A percentile compares a stretch with the other conserved stretches of the same genome.
Conservation (phyloP, 2,329 filamentous ascomycete genomes). For the Cryoendolithus antarcticus region DNA sequence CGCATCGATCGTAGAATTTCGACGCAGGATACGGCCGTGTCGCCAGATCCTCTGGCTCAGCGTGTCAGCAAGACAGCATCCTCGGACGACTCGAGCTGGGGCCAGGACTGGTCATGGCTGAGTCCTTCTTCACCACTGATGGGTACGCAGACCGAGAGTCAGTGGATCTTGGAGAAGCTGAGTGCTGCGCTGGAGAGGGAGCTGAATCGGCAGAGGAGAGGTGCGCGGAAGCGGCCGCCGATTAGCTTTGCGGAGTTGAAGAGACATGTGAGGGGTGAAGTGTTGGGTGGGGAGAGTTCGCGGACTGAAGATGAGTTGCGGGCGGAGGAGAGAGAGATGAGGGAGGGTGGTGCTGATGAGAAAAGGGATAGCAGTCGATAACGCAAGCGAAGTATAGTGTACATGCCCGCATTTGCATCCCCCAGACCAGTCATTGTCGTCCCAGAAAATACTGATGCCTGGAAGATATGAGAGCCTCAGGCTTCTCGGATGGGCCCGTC, state of each 20-base stretch:
- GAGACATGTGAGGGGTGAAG: not conserved
- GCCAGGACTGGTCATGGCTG: slow-evolving; percentile 57
- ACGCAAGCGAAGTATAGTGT: no score
- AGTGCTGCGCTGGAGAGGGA: slow-evolving; percentile 43
- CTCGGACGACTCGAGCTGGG: slow-evolving; percentile 2
- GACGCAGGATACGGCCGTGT: slow-evolving; percentile 2
- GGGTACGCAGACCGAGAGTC: slow-evolving; percentile 53
- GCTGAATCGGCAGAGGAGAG: slow-evolving; percentile 24
- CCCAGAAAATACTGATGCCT: no score
- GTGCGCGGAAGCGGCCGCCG: slow-evolving; percentile 16
- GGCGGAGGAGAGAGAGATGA: no score
- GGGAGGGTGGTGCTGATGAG: no score
- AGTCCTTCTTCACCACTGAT: slow-evolving; percentile 57
- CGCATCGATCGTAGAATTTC: not conserved
- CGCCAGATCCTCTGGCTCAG: not conserved
- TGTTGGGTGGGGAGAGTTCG: not conserved
- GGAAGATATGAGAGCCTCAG: no score
- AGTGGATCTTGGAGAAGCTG: slow-evolving; percentile 61
- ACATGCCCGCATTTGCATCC: no score
- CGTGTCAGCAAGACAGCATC: not conserved
- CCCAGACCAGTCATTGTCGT: no score
- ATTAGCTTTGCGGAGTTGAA: slow-evolving; percentile 17
- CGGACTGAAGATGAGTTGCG: no score
- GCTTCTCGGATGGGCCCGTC: no score
- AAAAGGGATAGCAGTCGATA: no score